phyloP scores from a whole-genome alignment of 2,329 filamentous ascomycete species.

The Trichoderma oligosporum region DNA sequence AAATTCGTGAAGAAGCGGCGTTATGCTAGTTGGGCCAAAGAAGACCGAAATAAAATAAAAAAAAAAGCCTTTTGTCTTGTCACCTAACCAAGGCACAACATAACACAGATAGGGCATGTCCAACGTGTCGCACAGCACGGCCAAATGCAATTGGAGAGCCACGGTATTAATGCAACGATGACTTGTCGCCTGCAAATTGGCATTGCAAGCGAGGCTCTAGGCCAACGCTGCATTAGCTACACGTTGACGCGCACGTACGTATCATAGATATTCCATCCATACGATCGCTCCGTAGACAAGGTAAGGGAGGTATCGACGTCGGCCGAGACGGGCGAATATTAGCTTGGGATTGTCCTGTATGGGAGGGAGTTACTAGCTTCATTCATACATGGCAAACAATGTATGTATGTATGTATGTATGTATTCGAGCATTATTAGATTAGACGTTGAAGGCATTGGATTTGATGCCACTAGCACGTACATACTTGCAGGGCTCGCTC shows the following conservation, averaged over 20 bases:
- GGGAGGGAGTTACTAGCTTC: too few relatives aligned
- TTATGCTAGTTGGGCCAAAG: background rate
- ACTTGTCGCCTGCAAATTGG: slow-evolving; percentile 16
- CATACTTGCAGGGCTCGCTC: background rate
- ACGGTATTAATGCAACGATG: slow-evolving; percentile 14
- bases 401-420: too few relatives aligned
- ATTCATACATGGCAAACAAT: too few relatives aligned
- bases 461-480: slow-evolving; percentile 3
- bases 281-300: too few relatives aligned
- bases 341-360: too few relatives aligned
- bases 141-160: slow-evolving; percentile 4
- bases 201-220: background rate
- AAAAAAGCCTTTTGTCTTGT: too few relatives aligned
- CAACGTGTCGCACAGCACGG: slow-evolving; percentile 16
- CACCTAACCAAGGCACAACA: slow-evolving; percentile 7
- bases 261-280: too few relatives aligned
- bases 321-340: background rate
- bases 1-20: background rate
- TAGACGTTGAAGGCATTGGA: too few relatives aligned
- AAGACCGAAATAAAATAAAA: background rate
- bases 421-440: too few relatives aligned
- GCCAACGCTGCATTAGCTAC: background rate
- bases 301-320: too few relatives aligned
- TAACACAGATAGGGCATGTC: slow-evolving; percentile 9
- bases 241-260: too few relatives aligned